Evolutionary conservation across 352 stramenopile species (phyloP).

Genomic region (Pythium scleroteichum): DNA sequence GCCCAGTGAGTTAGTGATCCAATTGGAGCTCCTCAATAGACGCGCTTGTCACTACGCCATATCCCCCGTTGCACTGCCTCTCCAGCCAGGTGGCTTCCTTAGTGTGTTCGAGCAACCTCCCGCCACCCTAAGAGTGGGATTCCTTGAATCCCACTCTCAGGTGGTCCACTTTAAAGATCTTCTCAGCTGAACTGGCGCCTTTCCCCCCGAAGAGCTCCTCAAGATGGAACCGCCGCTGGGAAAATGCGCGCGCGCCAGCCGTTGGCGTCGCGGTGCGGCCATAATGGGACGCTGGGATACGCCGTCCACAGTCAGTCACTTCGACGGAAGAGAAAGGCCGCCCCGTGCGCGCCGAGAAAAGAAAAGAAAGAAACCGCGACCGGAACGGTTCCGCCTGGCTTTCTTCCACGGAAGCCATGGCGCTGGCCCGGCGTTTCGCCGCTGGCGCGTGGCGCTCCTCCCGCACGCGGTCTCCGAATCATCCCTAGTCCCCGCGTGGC

Average conservation of each 20-base stretch:
- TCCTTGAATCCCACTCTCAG: not conserved
- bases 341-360: constrained; percentile 1
- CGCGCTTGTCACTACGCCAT: not conserved
- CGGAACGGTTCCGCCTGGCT: constrained; percentile 13
- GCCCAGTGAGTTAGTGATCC: constrained; percentile 5
- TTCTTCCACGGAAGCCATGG: constrained; percentile 9
- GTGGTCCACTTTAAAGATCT: constrained; percentile 1
- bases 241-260: not conserved
- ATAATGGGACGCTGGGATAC: not conserved
- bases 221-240: not conserved
- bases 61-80: not conserved
- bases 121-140: not conserved
- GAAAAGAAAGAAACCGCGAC: constrained; percentile 23
- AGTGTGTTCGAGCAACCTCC: constrained; percentile 2
- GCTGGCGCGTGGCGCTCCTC: constrained; percentile 10
- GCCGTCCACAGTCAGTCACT: constrained; percentile 19
- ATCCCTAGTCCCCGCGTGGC: constrained; percentile 25
- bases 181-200: not conserved
- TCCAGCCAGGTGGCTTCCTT: too few species aligned
- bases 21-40: not conserved
- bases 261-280: not conserved
- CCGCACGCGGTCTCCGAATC: not conserved
- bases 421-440: constrained; percentile 7
- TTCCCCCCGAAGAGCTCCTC: too few species aligned
- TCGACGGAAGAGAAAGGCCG: constrained; percentile 4